Evolutionary conservation across 176 grass and related monocot species (phyloP).

Genomic region (Aegilops sharonensis): DNA sequence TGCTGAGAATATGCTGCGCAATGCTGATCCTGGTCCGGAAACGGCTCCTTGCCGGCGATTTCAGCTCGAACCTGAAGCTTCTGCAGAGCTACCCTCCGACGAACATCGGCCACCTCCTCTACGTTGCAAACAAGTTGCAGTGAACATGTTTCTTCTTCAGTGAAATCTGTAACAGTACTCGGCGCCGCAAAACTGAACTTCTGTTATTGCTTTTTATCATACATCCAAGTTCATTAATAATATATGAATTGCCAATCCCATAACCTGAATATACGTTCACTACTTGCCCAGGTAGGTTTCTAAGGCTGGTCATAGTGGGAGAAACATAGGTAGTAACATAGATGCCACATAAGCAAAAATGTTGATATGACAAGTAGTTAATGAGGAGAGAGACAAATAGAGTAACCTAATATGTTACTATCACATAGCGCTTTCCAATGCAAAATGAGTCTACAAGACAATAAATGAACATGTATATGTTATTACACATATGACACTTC

Average conservation of each 20-base stretch:
- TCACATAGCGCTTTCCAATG: too few relatives aligned
- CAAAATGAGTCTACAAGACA: too few relatives aligned
- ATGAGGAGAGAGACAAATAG: too few relatives aligned
- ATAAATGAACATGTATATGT: too few relatives aligned
- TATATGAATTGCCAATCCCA: not conserved
- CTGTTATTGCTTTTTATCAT: not conserved
- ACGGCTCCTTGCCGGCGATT: slow-evolving; percentile 69
- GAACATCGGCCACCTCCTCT: slow-evolving; percentile 85
- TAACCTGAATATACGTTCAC: not conserved
- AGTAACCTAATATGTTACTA: too few relatives aligned
- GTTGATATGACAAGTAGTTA: too few relatives aligned
- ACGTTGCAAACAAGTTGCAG: slow-evolving; percentile 83
- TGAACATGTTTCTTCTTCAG: slow-evolving; percentile 12
- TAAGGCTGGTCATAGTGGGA: too few relatives aligned
- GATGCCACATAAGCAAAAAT: too few relatives aligned
- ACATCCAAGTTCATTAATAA: not conserved
- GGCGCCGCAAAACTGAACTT: not conserved
- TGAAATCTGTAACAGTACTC: not conserved
- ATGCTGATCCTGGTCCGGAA: slow-evolving; percentile 90
- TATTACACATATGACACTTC: too few relatives aligned
- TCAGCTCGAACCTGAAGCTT: slow-evolving; percentile 74
- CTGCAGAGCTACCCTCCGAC: slow-evolving; percentile 86
- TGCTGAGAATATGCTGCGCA: slow-evolving; percentile 92
- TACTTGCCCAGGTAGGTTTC: not conserved
- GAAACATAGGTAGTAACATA: too few relatives aligned